Evolutionary conservation across 148 eudicot species (phyloP), one percentile per base, ranked within the genome.

Genomic region (Nepenthes gracilis): DNA sequence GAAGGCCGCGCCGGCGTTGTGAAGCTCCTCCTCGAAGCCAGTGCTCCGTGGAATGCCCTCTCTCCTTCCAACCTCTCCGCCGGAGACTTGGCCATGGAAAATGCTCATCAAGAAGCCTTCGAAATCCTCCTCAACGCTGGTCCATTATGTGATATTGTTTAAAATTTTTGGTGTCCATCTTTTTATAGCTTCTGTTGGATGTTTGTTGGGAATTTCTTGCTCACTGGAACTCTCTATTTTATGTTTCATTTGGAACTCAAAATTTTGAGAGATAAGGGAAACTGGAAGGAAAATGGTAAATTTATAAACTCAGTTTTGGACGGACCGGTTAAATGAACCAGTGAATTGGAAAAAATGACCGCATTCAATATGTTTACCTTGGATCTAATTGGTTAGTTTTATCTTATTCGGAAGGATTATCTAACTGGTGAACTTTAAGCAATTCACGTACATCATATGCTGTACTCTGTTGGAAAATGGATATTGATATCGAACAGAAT

Each of bases 41-140:
- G 96, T 12, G 97, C 97, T 1, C 97, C 97, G 0, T 92, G 97
- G 97, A 92, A 92, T 64, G 96, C 97, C 14, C 73, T 92, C 54
- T 81, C 93, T 37, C 96, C 94, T 67, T 75, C 78, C 53, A 78
- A 78, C 52, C 67, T 81, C 50, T 92, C 86, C 40, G 97, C 96
- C 23, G 97, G 97, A 1, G 97, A 92, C 72, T 83, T 88, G 12
- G 90, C 97, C 50, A 88, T 92, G 97, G 85, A 88, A 1, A 59
- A 68, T 37, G 94, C 82, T 34, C 94, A 88, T 53, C 94, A 88
- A 66, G 77, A 76, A 0, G 81, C 90, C 38, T 85, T 92, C 52
- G 88, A 92, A 40, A 32, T 82, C 6, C 88, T 92, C 33, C 82
- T 92, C 43, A 88, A 81, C 57, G 78, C 97, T 10, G 96, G 97